Conservation (phyloP, 2,329 filamentous ascomycete species). For the Xylaria digitata region DNA sequence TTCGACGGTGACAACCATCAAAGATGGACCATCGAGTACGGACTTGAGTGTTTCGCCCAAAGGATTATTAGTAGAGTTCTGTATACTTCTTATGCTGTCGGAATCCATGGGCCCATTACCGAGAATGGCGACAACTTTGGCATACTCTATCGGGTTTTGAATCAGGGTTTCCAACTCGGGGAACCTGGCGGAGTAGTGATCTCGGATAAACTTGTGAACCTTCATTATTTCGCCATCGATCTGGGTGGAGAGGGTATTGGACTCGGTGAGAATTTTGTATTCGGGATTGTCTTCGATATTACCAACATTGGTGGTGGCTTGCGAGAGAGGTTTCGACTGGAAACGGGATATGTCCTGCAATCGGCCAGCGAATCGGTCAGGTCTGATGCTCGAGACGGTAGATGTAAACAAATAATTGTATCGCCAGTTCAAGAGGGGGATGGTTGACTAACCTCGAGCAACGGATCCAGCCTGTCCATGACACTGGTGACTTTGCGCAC, state of each 20-base stretch:
- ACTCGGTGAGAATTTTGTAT: slow-evolving; percentile 87
- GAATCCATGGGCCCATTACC: slow-evolving; percentile 89
- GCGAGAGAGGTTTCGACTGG: slow-evolving; percentile 74
- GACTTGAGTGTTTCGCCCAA: slow-evolving; percentile 79
- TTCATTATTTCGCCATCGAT: slow-evolving; percentile 93
- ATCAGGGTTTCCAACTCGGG: slow-evolving; percentile 92
- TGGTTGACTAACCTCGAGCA: slow-evolving; percentile 78
- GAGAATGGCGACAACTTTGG: slow-evolving; percentile 92
- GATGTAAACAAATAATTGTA: slow-evolving; percentile 70
- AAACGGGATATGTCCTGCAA: slow-evolving; percentile 83
- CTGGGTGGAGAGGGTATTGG: slow-evolving; percentile 88
- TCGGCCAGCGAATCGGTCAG: slow-evolving; percentile 70
- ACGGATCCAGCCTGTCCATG: slow-evolving; percentile 83
- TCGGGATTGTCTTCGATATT: slow-evolving; percentile 93
- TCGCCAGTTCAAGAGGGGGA: slow-evolving; percentile 46
- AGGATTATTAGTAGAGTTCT: slow-evolving; percentile 81
- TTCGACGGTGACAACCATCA: slow-evolving; percentile 97
- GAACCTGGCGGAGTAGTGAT: slow-evolving; percentile 94
- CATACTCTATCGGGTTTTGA: slow-evolving; percentile 92
- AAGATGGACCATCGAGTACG: slow-evolving; percentile 85
- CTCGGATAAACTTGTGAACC: slow-evolving; percentile 95
- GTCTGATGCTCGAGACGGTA: slow-evolving; percentile 67
- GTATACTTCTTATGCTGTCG: slow-evolving; percentile 81
- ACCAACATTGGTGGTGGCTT: slow-evolving; percentile 74
- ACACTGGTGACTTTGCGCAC: slow-evolving; percentile 82